A percentile compares a stretch with the other conserved stretches of the same genome.
Conservation (phyloP, 1,284 basidiomycete species). For the Rhodotorula sp. region DNA sequence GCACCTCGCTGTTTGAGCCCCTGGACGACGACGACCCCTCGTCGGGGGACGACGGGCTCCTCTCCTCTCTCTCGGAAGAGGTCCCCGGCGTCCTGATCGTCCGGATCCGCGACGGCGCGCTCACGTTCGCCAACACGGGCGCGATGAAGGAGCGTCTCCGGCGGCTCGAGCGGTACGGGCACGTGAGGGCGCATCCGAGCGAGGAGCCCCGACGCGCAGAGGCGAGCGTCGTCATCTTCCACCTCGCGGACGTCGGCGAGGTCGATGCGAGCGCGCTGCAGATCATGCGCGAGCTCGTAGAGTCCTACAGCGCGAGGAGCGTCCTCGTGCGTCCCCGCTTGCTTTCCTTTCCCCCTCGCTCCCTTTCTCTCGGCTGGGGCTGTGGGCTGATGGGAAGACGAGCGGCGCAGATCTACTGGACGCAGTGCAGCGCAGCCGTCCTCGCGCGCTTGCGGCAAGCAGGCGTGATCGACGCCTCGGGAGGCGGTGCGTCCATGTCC, state of each 20-base stretch:
- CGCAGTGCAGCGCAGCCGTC: conserved; percentile 12
- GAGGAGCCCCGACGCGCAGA: conserved; percentile 75
- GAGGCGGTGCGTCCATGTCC: conserved; percentile 22
- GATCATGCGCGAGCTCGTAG: conserved; percentile 76
- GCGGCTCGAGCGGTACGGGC: conserved; percentile 61
- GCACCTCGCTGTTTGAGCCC: conserved; percentile 36
- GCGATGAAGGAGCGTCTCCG: conserved; percentile 81
- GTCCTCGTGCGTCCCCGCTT: conserved; percentile 28
- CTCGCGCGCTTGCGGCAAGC: conserved; percentile 23
- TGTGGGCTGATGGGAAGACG: background rate
- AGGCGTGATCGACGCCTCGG: conserved; percentile 31
- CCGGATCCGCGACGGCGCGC: conserved; percentile 69
- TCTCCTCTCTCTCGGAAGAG: conserved; percentile 60
- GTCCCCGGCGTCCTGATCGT: conserved; percentile 75
- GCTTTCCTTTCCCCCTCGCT: no score
- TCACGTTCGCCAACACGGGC: conserved; percentile 87
- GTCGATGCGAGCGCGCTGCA: conserved; percentile 63
- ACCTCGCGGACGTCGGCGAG: conserved; percentile 65
- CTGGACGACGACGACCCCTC: conserved; percentile 61
- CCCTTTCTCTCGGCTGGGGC: no score
- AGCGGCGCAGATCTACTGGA: conserved; percentile 35
- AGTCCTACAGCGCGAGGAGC: conserved; percentile 60
- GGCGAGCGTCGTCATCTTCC: conserved; percentile 78
- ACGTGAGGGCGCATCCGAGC: conserved; percentile 70
- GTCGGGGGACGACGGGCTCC: conserved; percentile 53